Conservation (phyloP, 768 basidiomycete species). For the Coprinopsis marcescibilis region DNA sequence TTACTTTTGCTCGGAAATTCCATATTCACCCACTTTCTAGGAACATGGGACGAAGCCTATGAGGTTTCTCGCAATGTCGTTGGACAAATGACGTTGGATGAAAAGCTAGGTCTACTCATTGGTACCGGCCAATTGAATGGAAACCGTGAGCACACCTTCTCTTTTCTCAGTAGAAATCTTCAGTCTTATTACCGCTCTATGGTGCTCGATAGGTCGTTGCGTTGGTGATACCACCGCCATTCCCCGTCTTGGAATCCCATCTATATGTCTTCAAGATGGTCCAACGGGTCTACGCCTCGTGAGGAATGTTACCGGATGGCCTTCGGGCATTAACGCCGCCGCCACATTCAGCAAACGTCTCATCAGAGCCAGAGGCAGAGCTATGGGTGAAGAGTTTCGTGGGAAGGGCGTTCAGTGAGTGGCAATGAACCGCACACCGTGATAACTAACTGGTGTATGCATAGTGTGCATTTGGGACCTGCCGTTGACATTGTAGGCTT, state of each 20-base stretch:
- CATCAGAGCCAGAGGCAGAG: slow-evolving; percentile 56
- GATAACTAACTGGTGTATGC: neutral
- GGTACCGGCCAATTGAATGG: slow-evolving; percentile 41
- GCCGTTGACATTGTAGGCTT: slow-evolving; percentile 47
- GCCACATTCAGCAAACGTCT: slow-evolving; percentile 53
- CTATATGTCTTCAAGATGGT: slow-evolving; percentile 44
- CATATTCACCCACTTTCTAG: too few species aligned
- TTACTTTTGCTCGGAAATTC: too few species aligned
- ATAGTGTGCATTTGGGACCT: slow-evolving; percentile 44
- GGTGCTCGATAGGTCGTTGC: slow-evolving; percentile 32
- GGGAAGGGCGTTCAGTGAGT: slow-evolving; percentile 56
- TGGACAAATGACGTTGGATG: slow-evolving; percentile 36
- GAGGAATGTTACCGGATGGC: slow-evolving; percentile 45
- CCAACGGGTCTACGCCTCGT: slow-evolving; percentile 39
- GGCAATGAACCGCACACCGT: neutral
- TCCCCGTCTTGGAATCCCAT: slow-evolving; percentile 35
- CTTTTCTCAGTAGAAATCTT: neutral
- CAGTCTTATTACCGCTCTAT: neutral
- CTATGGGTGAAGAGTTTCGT: slow-evolving; percentile 63
- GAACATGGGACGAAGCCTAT: slow-evolving; percentile 41
- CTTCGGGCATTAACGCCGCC: slow-evolving; percentile 52
- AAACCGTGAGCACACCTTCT: slow-evolving; percentile 21
- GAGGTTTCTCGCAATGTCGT: slow-evolving; percentile 30
- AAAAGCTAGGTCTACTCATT: slow-evolving; percentile 40
- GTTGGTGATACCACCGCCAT: slow-evolving; percentile 42